Percentiles rank a stretch among this genome's conserved stretches.
These are phyloP conservation scores for Claviceps humidiphila DNA, from an alignment of 2,329 filamentous ascomycete genomes.

Conservation along the genomic window DNA sequence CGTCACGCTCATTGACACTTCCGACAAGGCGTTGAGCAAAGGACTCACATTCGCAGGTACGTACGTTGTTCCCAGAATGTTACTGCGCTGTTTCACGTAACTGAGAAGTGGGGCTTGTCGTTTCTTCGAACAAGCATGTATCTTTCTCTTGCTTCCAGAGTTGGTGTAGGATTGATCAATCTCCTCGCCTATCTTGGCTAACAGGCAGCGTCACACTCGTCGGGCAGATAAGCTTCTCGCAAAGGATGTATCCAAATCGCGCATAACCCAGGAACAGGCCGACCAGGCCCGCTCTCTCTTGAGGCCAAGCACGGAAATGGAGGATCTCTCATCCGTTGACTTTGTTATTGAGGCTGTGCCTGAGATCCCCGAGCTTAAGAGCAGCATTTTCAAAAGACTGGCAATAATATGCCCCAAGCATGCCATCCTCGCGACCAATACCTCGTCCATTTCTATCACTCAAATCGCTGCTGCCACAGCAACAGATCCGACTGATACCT, in stretches of 20 bases:
- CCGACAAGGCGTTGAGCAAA: slow-evolving; percentile 75
- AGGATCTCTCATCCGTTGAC: slow-evolving; percentile 69
- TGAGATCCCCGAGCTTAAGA: slow-evolving; percentile 79
- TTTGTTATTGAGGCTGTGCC: slow-evolving; percentile 97
- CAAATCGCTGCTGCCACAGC: slow-evolving; percentile 83
- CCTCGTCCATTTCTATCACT: slow-evolving; percentile 96
- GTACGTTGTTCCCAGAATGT: not conserved
- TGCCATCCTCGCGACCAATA: slow-evolving; percentile 91
- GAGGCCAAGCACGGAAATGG: slow-evolving; percentile 56
- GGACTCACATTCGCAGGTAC: slow-evolving; percentile 77
- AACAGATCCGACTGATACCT: slow-evolving; percentile 63
- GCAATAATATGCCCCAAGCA: slow-evolving; percentile 72
- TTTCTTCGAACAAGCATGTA: not conserved
- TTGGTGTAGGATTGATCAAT: not conserved
- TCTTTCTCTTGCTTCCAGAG: not conserved
- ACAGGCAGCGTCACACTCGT: not conserved
- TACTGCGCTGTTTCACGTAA: not conserved
- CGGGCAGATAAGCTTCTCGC: slow-evolving; percentile 73
- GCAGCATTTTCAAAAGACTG: slow-evolving; percentile 71
- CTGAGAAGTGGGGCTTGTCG: not conserved
- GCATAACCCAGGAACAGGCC: slow-evolving; percentile 71
- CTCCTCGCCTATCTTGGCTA: not conserved
- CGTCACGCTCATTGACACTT: slow-evolving; percentile 75
- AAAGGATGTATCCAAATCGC: slow-evolving; percentile 82
- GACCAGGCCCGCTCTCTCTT: slow-evolving; percentile 59